These are phyloP conservation scores for Triticum aestivum DNA, from an alignment of 176 grass and related monocot genomes.

Conservation along the genomic window DNA sequence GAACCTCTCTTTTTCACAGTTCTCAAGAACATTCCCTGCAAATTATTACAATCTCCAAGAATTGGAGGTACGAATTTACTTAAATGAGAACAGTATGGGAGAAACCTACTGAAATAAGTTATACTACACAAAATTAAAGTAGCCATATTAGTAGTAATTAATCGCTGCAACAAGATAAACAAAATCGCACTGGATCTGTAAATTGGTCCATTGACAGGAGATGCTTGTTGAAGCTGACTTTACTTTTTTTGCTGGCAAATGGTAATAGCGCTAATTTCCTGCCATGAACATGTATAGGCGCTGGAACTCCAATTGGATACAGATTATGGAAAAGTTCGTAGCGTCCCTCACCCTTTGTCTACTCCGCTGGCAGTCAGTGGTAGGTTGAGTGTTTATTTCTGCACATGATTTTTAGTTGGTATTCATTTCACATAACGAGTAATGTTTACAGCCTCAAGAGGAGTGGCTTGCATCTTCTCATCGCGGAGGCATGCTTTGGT, in stretches of 20 bases:
- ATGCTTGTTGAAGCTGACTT: slow-evolving; percentile 1
- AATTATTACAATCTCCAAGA: slow-evolving; percentile 53
- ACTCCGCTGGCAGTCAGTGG: slow-evolving; percentile 85
- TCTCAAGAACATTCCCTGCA: slow-evolving; percentile 42
- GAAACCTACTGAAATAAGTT: neutral
- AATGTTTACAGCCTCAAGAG: slow-evolving; percentile 75
- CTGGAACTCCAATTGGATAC: slow-evolving; percentile 49
- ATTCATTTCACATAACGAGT: neutral
- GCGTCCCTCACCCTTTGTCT: slow-evolving; percentile 59
- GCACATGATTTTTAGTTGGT: slow-evolving; percentile 3
- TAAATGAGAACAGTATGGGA: neutral
- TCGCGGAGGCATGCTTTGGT: slow-evolving; percentile 72
- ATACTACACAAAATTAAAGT: neutral
- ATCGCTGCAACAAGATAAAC: neutral
- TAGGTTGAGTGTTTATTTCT: slow-evolving; percentile 47
- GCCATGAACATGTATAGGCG: slow-evolving; percentile 21
- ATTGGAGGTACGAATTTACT: slow-evolving; percentile 54
- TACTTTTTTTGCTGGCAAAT: slow-evolving; percentile 5
- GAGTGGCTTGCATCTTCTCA: slow-evolving; percentile 80
- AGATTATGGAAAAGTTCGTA: slow-evolving; percentile 72
- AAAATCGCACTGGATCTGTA: neutral
- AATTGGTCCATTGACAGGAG: neutral
- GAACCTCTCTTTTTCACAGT: slow-evolving; percentile 64
- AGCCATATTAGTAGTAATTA: neutral
- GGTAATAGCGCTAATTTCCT: slow-evolving; percentile 17